Evolutionary conservation across 352 stramenopile genomes (phyloP), one percentile per base, ranked within the genome.

Genomic region (Nothophytophthora sp.): DNA sequence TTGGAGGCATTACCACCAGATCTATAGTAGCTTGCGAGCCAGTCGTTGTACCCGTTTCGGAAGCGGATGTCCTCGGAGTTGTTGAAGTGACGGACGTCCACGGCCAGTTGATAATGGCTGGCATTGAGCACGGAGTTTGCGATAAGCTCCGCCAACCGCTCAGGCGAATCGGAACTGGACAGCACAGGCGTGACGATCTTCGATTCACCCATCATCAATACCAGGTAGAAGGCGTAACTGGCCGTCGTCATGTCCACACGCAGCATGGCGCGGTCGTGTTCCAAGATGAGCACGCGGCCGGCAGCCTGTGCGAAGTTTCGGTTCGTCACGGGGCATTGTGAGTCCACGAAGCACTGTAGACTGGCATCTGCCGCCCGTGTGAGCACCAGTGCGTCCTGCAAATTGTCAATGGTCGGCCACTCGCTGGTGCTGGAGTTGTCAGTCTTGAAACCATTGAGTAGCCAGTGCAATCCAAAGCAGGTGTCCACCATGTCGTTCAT

Each of bases 21-120:
- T 4, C 48, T 59, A 19, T 55, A 53, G 19, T 44, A 51, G 16
- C 46, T 22, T 16, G 32, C 32, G 5, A 69, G 27, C 48, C 52
- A 63, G 13, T 64, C 43, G 45, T 84, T 80, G 23, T 56, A 40
- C 13, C 12, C 19, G 3, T 58, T 55, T 0, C 61, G 38, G n/a
- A 44, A 37, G 7, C 43, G 9, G 35, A 82, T 77, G 18, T 60
- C 10, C 16, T 50, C 41, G 12, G 29, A 59, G 49, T 83, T 83
- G 50, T 83, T 63, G 30, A 51, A 62, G 4, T 65, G 28, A 2
- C 32, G 50, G 15, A 76, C 72, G 27, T 61, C 47, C 1, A 83
- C 41, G 15, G 67, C 67, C 4, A 81, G 15, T 7, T 58, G 41
- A 32, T 66, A 64, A 15, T 55, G 24, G 7, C 35, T 60, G 0